phyloP scores from a whole-genome alignment of 2,329 filamentous ascomycete species.

The Dactylellina drechsleri region DNA sequence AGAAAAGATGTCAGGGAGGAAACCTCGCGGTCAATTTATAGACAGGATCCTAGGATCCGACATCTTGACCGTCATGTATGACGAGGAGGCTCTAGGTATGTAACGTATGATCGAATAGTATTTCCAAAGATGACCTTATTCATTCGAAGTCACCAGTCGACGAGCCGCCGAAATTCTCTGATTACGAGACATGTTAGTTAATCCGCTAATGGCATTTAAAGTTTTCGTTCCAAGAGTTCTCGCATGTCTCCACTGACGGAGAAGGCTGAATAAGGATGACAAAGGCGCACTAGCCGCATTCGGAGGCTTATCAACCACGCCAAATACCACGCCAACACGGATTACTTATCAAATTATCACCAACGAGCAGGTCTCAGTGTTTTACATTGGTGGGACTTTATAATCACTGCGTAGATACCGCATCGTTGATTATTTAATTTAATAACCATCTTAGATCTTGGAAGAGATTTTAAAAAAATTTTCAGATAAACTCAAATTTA shows the following conservation, averaged over 20 bases:
- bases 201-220: slow-evolving; percentile 12
- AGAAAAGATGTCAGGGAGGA: slow-evolving; percentile 32
- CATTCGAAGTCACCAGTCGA: not conserved
- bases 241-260: not conserved
- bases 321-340: slow-evolving; percentile 29
- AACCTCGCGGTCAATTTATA: slow-evolving; percentile 46
- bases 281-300: slow-evolving; percentile 32
- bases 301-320: slow-evolving; percentile 20
- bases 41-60: not conserved
- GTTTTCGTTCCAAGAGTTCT: not conserved
- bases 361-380: too few species aligned
- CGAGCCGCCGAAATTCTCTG: slow-evolving; percentile 29
- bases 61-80: slow-evolving; percentile 11
- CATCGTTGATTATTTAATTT: too few species aligned
- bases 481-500: too few species aligned
- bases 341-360: too few species aligned
- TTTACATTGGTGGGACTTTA: too few species aligned
- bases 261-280: slow-evolving; percentile 41
- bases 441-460: too few species aligned
- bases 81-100: slow-evolving; percentile 8
- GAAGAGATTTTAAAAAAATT: too few species aligned
- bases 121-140: slow-evolving; percentile 53
- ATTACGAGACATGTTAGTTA: slow-evolving; percentile 46
- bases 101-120: slow-evolving; percentile 27
- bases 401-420: too few species aligned